Evolutionary conservation across 805 yeast genomes (phyloP).

Genomic region (Hanseniaspora lachancei): DNA sequence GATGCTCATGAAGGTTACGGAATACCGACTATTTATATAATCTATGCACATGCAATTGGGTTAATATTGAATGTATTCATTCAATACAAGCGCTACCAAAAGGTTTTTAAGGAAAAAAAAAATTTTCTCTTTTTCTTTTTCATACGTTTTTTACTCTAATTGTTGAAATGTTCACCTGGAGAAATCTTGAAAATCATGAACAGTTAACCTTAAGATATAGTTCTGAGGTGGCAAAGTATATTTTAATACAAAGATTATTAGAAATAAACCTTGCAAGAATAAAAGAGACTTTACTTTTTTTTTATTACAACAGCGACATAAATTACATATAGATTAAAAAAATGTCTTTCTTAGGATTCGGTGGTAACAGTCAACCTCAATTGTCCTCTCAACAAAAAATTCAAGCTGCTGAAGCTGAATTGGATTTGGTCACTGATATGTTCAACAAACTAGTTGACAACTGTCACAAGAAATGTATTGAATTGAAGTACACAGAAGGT

Average conservation of each 20-base stretch:
- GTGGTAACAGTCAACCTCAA: conserved; percentile 61
- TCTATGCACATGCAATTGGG: no score
- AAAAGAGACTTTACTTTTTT: background rate
- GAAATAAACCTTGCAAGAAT: background rate
- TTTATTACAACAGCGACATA: background rate
- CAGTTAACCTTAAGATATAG: no score
- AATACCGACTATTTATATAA: no score
- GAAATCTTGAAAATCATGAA: no score
- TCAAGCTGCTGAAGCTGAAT: conserved; percentile 89
- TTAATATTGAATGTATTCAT: no score
- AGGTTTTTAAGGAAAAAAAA: no score
- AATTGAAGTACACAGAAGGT: conserved; percentile 50
- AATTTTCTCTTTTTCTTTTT: no score
- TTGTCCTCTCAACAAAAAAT: conserved; percentile 61
- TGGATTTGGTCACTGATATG: conserved; percentile 96
- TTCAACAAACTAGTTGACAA: conserved; percentile 83
- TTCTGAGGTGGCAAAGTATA: no score
- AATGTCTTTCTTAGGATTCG: conserved; percentile 67
- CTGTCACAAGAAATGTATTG: conserved; percentile 79
- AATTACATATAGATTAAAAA: background rate
- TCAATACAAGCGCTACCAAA: no score
- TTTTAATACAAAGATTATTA: no score
- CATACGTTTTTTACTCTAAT: no score
- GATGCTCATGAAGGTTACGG: background rate
- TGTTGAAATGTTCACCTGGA: no score